These are phyloP conservation scores for Juncus effusus DNA, from an alignment of 176 grass and related monocot species.

Conservation along the genomic window DNA sequence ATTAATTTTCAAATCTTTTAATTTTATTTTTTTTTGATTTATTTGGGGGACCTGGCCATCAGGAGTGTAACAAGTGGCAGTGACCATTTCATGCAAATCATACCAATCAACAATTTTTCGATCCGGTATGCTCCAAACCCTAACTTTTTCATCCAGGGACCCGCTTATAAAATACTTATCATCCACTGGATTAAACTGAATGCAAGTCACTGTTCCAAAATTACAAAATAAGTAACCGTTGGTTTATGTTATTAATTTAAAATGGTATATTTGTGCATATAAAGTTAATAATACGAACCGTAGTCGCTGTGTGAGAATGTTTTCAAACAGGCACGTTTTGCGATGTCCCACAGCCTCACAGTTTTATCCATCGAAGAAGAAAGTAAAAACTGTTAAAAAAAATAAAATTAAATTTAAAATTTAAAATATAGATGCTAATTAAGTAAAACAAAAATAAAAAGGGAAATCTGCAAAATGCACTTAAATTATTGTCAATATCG, in stretches of 20 bases:
- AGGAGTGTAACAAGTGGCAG: slow-evolving; percentile 86
- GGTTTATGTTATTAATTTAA: no score
- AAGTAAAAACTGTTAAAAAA: slow-evolving; percentile 68
- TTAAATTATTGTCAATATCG: background rate
- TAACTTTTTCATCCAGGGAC: slow-evolving; percentile 96
- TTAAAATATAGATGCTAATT: slow-evolving; percentile 1
- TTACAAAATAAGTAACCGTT: slow-evolving; percentile 17
- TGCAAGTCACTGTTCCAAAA: slow-evolving; percentile 71
- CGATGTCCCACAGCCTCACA: slow-evolving; percentile 85
- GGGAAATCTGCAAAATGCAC: background rate
- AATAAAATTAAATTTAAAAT: slow-evolving; percentile 13
- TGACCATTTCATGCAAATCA: slow-evolving; percentile 99
- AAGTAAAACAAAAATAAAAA: slow-evolving; percentile 24
- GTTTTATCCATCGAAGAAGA: slow-evolving; percentile 99
- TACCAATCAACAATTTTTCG: slow-evolving; percentile 97
- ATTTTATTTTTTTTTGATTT: background rate
- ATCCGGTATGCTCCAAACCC: slow-evolving; percentile 89
- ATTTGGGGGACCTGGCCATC: slow-evolving; percentile 60
- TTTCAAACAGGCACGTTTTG: slow-evolving; percentile 75
- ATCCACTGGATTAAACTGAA: slow-evolving; percentile 98
- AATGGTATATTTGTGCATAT: slow-evolving; percentile 8
- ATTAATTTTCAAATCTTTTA: background rate
- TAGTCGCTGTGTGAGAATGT: slow-evolving; percentile 96
- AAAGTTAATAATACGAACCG: slow-evolving; percentile 51
- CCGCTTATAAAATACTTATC: slow-evolving; percentile 96